phyloP scores from a whole-genome alignment of 78 protist species.

The Cavenderia fasciculata region DNA sequence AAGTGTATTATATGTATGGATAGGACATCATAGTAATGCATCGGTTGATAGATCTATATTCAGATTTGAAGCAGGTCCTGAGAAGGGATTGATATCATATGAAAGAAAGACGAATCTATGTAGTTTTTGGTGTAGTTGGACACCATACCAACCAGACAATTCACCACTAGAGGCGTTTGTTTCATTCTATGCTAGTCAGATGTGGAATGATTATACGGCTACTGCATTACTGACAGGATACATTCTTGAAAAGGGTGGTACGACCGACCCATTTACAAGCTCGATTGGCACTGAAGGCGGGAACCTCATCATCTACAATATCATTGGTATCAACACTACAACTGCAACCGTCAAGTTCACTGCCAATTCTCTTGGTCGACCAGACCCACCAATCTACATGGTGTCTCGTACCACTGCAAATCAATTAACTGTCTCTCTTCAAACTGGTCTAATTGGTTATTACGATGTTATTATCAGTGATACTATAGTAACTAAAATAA shows the following conservation, averaged over 20 bases:
- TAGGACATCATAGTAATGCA: not conserved
- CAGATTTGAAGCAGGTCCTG: constrained; percentile 5
- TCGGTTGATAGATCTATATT: not conserved
- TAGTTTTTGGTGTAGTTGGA: not conserved
- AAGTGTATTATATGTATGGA: not conserved
- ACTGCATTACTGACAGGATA: not conserved
- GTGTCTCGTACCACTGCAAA: not conserved
- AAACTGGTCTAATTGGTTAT: not conserved
- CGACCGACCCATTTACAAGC: not conserved
- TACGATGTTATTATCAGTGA: not conserved
- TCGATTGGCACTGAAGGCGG: not conserved
- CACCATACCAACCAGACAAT: constrained; percentile 6
- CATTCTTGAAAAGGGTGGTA: constrained; percentile 10
- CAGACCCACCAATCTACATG: not conserved
- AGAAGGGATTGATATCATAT: not conserved
- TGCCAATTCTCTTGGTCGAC: not conserved
- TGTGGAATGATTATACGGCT: not conserved
- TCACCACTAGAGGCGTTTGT: not conserved
- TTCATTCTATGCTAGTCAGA: not conserved
- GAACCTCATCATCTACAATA: not conserved
- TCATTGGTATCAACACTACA: not conserved
- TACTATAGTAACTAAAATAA: not conserved
- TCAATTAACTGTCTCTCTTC: not conserved
- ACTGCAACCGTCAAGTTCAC: not conserved
- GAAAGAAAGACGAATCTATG: constrained; percentile 1